Evolutionary conservation across 2,329 filamentous ascomycete species (phyloP).

Genomic region (Talaromyces atroroseus): DNA sequence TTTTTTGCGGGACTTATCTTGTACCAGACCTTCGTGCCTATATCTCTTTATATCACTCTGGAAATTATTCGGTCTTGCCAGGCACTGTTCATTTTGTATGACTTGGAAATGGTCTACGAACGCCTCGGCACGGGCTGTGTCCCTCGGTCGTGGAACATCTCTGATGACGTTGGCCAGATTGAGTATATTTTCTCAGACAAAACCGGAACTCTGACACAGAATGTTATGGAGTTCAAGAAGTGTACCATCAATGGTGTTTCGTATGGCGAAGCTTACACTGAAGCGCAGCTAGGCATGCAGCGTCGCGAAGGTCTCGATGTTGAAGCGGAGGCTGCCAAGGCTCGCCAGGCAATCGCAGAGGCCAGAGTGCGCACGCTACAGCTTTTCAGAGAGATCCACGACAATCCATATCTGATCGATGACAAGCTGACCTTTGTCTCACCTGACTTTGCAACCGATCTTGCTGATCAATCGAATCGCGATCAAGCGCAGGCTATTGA

Average conservation of each 20-base stretch:
- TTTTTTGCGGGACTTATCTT: conserved; percentile 94
- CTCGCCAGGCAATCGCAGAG: conserved; percentile 69
- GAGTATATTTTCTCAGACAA: conserved; percentile 99
- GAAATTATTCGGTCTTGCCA: conserved; percentile 92
- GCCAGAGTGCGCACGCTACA: conserved; percentile 68
- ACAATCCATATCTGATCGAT: conserved; percentile 87
- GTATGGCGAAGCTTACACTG: conserved; percentile 96
- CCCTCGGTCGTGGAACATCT: conserved; percentile 98
- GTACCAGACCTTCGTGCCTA: conserved; percentile 98
- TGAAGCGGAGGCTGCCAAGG: conserved; percentile 69
- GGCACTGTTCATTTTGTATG: conserved; percentile 95
- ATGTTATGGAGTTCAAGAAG: conserved; percentile 99
- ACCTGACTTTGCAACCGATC: conserved; percentile 78
- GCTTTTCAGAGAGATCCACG: conserved; percentile 67
- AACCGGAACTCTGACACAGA: conserved; percentile 82
- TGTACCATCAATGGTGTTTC: conserved; percentile 92
- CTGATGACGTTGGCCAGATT: conserved; percentile 94
- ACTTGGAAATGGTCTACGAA: conserved; percentile 95
- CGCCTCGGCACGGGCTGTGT: conserved; percentile 90
- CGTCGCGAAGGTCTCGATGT: conserved; percentile 83
- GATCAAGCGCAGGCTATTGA: conserved; percentile 72
- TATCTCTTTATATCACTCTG: conserved; percentile 93
- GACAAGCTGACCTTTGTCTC: conserved; percentile 89
- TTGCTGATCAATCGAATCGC: conserved; percentile 68
- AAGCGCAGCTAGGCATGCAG: conserved; percentile 94